Conservation (phyloP, 2,329 filamentous ascomycete genomes). For the Sporothrix pallida region DNA sequence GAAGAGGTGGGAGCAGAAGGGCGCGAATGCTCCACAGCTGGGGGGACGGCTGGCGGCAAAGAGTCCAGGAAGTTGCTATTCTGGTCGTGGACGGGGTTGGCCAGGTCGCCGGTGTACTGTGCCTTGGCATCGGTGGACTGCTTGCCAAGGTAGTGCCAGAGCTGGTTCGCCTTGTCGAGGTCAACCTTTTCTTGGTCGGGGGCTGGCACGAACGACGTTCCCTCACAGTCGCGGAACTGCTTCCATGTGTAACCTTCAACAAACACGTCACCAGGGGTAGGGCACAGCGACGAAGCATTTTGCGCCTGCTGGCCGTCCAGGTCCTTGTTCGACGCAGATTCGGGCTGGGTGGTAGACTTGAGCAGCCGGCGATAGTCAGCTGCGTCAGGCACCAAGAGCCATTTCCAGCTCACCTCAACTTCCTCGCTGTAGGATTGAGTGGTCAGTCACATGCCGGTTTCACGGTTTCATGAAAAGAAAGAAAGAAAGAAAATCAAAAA, state of each 20-base stretch:
- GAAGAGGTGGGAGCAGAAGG: slow-evolving; percentile 32
- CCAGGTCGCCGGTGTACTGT: slow-evolving; percentile 83
- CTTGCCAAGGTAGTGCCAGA: slow-evolving; percentile 89
- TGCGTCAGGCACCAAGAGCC: slow-evolving; percentile 74
- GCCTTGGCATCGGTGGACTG: slow-evolving; percentile 88
- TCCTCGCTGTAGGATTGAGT: slow-evolving; percentile 66
- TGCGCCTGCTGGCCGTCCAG: slow-evolving; percentile 67
- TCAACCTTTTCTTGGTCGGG: slow-evolving; percentile 71
- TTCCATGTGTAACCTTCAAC: slow-evolving; percentile 74
- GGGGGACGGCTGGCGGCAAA: slow-evolving; percentile 40
- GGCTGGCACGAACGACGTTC: slow-evolving; percentile 51
- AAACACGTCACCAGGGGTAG: slow-evolving; percentile 70
- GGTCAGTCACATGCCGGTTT: not conserved
- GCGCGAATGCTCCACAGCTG: not conserved
- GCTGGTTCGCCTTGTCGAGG: slow-evolving; percentile 71
- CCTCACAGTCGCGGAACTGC: slow-evolving; percentile 74
- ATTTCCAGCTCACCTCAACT: slow-evolving; percentile 84
- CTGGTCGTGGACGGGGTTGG: slow-evolving; percentile 64
- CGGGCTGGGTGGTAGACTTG: slow-evolving; percentile 71
- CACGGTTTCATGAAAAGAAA: not conserved
- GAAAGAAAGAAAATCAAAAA: not conserved
- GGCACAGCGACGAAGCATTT: slow-evolving; percentile 55
- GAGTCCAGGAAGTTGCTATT: slow-evolving; percentile 76
- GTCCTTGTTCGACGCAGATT: slow-evolving; percentile 58
- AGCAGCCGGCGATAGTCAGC: slow-evolving; percentile 74